A percentile compares a stretch with the other conserved stretches of the same genome.
Evolutionary conservation across 352 stramenopile species (phyloP).

Genomic region (Phytophthora macrochlamydospora): DNA sequence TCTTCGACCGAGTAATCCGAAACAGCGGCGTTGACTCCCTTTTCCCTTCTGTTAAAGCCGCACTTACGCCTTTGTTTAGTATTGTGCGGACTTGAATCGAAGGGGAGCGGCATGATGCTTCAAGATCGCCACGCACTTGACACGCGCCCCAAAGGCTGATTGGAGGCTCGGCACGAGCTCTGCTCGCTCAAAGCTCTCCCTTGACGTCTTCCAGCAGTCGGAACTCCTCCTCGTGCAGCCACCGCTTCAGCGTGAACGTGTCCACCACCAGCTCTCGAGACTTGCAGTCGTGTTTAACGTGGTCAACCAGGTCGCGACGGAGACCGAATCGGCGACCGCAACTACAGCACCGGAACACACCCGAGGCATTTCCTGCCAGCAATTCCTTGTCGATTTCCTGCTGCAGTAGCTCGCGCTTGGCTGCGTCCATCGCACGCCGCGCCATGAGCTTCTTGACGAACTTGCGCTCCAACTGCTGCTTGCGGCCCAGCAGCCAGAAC

Average conservation of each 20-base stretch:
- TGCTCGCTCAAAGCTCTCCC: background rate
- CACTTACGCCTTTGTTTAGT: too few species aligned
- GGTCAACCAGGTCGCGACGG: slow-evolving; percentile 40
- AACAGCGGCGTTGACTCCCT: background rate
- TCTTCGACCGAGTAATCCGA: background rate
- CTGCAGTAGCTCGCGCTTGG: slow-evolving; percentile 32
- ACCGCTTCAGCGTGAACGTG: slow-evolving; percentile 40
- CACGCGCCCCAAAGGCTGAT: background rate
- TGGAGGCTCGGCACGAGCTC: background rate
- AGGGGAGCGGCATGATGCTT: background rate
- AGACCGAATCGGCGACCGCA: slow-evolving; percentile 49
- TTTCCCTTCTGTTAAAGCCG: background rate
- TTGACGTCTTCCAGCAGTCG: slow-evolving; percentile 37
- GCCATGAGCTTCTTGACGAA: slow-evolving; percentile 60
- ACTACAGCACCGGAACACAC: slow-evolving; percentile 21
- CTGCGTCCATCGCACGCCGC: slow-evolving; percentile 34
- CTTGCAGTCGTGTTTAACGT: slow-evolving; percentile 25
- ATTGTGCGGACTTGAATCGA: background rate
- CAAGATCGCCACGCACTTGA: background rate
- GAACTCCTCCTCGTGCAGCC: slow-evolving; percentile 54
- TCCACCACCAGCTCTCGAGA: slow-evolving; percentile 34
- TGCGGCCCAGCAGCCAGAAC: slow-evolving; percentile 52
- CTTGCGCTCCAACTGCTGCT: slow-evolving; percentile 49
- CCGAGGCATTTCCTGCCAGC: slow-evolving; percentile 1
- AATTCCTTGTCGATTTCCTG: slow-evolving; percentile 11